Base-by-base conservation (phyloP, 345 rosid species). In the Pelargonium nanum region DNA sequence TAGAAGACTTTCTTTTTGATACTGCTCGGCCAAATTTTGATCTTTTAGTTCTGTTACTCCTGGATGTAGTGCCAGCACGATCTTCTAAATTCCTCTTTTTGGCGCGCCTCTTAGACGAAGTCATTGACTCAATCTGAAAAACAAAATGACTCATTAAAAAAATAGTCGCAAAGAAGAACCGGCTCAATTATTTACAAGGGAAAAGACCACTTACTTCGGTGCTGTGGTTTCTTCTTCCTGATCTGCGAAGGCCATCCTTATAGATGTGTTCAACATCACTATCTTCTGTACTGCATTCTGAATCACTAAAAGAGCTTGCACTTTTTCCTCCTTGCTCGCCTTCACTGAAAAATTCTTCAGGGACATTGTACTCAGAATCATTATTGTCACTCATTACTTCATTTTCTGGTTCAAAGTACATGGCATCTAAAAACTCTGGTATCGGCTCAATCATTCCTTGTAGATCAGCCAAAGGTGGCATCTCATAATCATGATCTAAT, bases 331-430 rank as follows among this genome's bases (percentile, higher is more conserved):
- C 80, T 63, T 69, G 90, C 75, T 84, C 96, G 54, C 78, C 90
- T 72, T 77, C 95, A 60, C 85, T 80, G 53, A 90, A 76, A 75
- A 67, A 78, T 74, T 83, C 95, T 61, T 84, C 97, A 3, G 85
- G 65, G 32, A 80, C 85, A 67, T 90, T 84, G 74, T 81, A 93
- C 77, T 93, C 99, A 0, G 99, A 89, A 75, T 90, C 97, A 72
- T 63, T 83, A 66, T 90, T 92, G 32, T 87, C 99, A 74, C 86
- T 90, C 58, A 80, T 68, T 67, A 78, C 78, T 70, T 84, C 93
- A 69, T 66, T 84, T 74, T 84, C 99, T 21, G 87, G 99, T 72
- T 93, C 99, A 96, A 91, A 90, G 72, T 80, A 89, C 75, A 89
- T 64, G 62, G 88, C 83, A 80, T 93, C 99, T 56, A 81, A 62